Conservation (phyloP, 352 stramenopile species). For the Phytophthora ramorum region DNA sequence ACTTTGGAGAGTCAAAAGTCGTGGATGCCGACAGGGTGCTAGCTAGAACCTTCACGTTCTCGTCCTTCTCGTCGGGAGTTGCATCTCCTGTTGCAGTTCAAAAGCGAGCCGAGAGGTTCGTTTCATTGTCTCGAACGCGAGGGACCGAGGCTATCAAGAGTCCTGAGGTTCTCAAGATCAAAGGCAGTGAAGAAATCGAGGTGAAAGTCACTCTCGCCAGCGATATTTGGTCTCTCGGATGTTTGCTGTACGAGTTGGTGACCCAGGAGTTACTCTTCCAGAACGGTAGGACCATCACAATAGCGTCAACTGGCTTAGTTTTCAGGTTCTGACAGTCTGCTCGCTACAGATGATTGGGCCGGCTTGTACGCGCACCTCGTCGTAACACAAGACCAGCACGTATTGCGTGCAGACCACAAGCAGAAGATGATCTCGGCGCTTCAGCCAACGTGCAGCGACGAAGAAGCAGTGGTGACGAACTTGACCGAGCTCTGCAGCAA, state of each 20-base stretch:
- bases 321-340: background rate
- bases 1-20: constrained; percentile 76
- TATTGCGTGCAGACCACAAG: constrained; percentile 54
- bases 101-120: constrained; percentile 10
- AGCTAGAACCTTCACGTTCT: constrained; percentile 32
- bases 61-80: constrained; percentile 26
- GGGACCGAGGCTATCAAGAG: constrained; percentile 84
- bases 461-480: constrained; percentile 37
- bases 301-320: background rate
- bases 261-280: constrained; percentile 73
- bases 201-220: constrained; percentile 50
- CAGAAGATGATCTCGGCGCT: constrained; percentile 44
- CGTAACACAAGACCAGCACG: constrained; percentile 30
- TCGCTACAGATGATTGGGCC: constrained; percentile 64
- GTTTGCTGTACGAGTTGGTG: constrained; percentile 75
- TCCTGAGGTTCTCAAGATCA: constrained; percentile 70
- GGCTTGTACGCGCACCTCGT: constrained; percentile 68
- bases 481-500: constrained; percentile 38
- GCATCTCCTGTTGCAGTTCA: constrained; percentile 2
- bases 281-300: constrained; percentile 37
- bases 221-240: constrained; percentile 79
- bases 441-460: constrained; percentile 34
- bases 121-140: constrained; percentile 51
- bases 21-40: constrained; percentile 19
- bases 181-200: constrained; percentile 35